A percentile compares a stretch with the other conserved stretches of the same genome.
These are phyloP conservation scores for Aquilaria malaccensis DNA, from an alignment of 345 rosid genomes.

Conservation along the genomic window DNA sequence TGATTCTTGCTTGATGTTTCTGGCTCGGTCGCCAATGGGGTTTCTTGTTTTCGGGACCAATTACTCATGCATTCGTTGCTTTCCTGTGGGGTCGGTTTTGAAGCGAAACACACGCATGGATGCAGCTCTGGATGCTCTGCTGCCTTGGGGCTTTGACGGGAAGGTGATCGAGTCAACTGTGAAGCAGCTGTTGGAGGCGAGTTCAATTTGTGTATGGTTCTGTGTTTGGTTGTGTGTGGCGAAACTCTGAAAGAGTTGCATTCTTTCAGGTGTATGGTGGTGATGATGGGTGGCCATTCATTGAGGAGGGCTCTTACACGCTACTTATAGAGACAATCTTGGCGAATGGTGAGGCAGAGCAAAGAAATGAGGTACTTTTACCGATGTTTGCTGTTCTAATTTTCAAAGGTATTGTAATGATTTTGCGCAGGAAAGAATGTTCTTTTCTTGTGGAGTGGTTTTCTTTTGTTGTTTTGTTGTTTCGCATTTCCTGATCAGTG, in stretches of 20 bases:
- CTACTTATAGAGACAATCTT: slow-evolving; percentile 32
- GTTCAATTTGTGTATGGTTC: background rate
- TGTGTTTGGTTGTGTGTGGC: background rate
- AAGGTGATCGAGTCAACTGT: slow-evolving; percentile 13
- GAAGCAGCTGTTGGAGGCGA: slow-evolving; percentile 31
- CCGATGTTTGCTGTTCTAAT: background rate
- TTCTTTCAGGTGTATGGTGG: slow-evolving; percentile 30
- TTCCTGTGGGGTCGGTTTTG: background rate
- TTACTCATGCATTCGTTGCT: too few relatives aligned
- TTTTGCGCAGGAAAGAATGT: too few relatives aligned
- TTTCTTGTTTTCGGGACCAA: background rate
- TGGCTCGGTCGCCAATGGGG: background rate
- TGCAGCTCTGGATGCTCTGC: slow-evolving; percentile 46
- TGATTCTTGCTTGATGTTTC: background rate
- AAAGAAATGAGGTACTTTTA: slow-evolving; percentile 16
- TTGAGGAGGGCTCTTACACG: slow-evolving; percentile 32
- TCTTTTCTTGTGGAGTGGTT: too few relatives aligned
- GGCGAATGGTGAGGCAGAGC: slow-evolving; percentile 18
- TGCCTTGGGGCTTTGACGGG: slow-evolving; percentile 20
- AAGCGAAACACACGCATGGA: slow-evolving; percentile 27
- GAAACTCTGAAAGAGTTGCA: background rate
- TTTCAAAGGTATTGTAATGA: too few relatives aligned
- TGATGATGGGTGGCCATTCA: slow-evolving; percentile 36
- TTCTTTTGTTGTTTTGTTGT: too few relatives aligned
- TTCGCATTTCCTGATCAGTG: too few relatives aligned